Percentiles rank a stretch among this genome's conserved stretches.
phyloP scores from a whole-genome alignment of 1,284 basidiomycete species.

The Cryptococcus maquisensis region DNA sequence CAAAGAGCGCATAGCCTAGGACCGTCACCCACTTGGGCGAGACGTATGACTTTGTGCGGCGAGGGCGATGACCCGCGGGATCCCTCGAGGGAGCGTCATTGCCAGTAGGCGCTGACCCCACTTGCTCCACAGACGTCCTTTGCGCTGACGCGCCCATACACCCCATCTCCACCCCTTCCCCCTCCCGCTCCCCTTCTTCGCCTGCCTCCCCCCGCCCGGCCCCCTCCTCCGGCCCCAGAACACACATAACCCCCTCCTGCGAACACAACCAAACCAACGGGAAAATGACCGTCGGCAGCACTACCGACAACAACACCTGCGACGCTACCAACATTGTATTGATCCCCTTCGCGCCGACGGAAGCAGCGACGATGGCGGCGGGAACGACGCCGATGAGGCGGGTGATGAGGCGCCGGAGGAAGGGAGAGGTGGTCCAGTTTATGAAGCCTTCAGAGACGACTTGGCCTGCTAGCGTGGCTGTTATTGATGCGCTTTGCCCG shows the following conservation, averaged over 20 bases:
- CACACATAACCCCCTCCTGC: slow-evolving; percentile 65
- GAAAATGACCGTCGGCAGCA: slow-evolving; percentile 80
- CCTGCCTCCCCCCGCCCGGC: slow-evolving; percentile 4
- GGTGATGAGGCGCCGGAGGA: slow-evolving; percentile 75
- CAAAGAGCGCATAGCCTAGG: slow-evolving; percentile 62
- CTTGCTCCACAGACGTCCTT: not conserved
- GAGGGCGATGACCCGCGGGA: too few species aligned
- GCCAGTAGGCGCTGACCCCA: not conserved
- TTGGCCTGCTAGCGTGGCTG: slow-evolving; percentile 87
- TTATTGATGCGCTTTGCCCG: slow-evolving; percentile 88
- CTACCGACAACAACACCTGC: slow-evolving; percentile 82
- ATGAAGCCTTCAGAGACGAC: slow-evolving; percentile 92
- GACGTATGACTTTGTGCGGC: slow-evolving; percentile 52
- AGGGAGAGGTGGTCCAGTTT: slow-evolving; percentile 78
- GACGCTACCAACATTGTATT: slow-evolving; percentile 77
- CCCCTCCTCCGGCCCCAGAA: slow-evolving; percentile 48
- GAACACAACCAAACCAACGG: slow-evolving; percentile 75
- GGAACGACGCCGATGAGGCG: slow-evolving; percentile 83
- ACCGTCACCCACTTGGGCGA: slow-evolving; percentile 57
- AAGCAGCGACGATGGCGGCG: slow-evolving; percentile 70
- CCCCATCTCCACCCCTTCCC: slow-evolving; percentile 1
- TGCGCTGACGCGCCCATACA: not conserved
- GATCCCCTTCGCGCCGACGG: slow-evolving; percentile 70
- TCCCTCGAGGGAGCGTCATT: slow-evolving; percentile 5
- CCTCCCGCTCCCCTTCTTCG: slow-evolving; percentile 27